A percentile compares a stretch with the other conserved stretches of the same genome.
Conservation (phyloP, 2,329 filamentous ascomycete species). For the Aspergillus nomiae region DNA sequence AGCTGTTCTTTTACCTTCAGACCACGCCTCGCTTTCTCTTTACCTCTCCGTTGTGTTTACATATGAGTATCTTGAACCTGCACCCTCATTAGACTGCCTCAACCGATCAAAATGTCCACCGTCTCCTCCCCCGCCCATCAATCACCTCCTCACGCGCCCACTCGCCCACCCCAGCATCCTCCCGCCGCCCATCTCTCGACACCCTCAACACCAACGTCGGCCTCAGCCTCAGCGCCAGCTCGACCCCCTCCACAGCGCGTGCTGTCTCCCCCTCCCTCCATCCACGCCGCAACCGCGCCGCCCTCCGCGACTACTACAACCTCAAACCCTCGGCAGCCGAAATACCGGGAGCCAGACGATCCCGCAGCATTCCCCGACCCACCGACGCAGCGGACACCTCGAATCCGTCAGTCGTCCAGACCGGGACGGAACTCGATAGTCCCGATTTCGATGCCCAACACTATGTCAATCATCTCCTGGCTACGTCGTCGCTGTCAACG, state of each 20-base stretch:
- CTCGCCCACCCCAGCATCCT: slow-evolving; percentile 69
- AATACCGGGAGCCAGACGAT: slow-evolving; percentile 32
- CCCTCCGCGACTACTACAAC: slow-evolving; percentile 93
- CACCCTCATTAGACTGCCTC: neutral
- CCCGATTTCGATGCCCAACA: slow-evolving; percentile 71
- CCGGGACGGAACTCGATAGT: slow-evolving; percentile 67
- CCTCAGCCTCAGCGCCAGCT: slow-evolving; percentile 47
- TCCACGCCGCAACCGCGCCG: slow-evolving; percentile 72
- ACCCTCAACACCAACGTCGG: slow-evolving; percentile 59
- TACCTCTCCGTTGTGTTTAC: neutral
- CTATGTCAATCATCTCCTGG: slow-evolving; percentile 48
- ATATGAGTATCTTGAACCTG: neutral
- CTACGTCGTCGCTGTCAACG: slow-evolving; percentile 44
- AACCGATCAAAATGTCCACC: slow-evolving; percentile 53
- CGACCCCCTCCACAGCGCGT: slow-evolving; percentile 44
- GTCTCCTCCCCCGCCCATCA: slow-evolving; percentile 60
- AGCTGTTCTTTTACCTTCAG: neutral
- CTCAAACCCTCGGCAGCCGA: slow-evolving; percentile 58
- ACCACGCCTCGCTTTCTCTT: neutral
- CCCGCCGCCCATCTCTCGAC: slow-evolving; percentile 74
- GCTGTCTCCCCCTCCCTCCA: slow-evolving; percentile 39
- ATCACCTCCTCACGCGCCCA: slow-evolving; percentile 58
- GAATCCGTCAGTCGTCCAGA: slow-evolving; percentile 29
- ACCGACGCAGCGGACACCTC: slow-evolving; percentile 46
- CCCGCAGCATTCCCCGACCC: slow-evolving; percentile 43